Base-by-base conservation (phyloP, 169 alveolate species). In the Pseudocohnilembus persalinus region DNA sequence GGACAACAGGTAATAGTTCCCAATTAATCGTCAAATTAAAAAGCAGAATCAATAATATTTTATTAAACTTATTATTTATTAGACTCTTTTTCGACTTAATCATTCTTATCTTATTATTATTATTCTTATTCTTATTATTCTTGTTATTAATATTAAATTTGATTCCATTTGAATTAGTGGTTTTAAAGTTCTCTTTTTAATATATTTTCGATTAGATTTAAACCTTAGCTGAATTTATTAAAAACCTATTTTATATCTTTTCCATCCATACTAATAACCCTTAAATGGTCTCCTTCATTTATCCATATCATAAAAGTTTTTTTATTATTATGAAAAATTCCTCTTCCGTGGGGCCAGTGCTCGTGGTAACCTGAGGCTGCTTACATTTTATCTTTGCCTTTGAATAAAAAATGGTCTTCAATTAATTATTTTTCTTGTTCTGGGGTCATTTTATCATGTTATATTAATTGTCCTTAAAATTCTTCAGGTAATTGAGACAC, bases 341-440 rank as follows among this genome's bases (percentile, higher is more conserved):
- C 93, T 28, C 93, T 83, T 20, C 92, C 96, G 65, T 92, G 88
- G 25, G 96, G 96, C 96, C 96, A 90, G 74, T 92, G 85, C n/a
- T 89, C 77, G 82, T 32, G 28, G 11, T 82, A 32, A 15, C 82
- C 82, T 49, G 73, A 31, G 1, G 92, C 84, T 25, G 83, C 83
- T 6, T 76, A 83, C 83, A 68, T 33, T 33, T 82, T 73, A 81
- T 81, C 87, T n/a, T 81, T 83, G 32, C 83, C 89, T 79, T 78
- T 88, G 84, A 88, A 83, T 31, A 88, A 63, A 87, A 88, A 74
- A 49, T 88, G 92, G 82, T 76, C 89, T 28, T 82, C 92, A 72
- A 82, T 72, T 0, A 88, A 79, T 77, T 88, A 49, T 65, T 88
- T 83, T 27, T 73, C 63, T 65, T 88, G 81, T 6, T 73, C 82